Percentiles rank a stretch among this genome's conserved stretches.
Evolutionary conservation across 1,284 basidiomycete species (phyloP).

Genomic region (Amylostereum chailletii): DNA sequence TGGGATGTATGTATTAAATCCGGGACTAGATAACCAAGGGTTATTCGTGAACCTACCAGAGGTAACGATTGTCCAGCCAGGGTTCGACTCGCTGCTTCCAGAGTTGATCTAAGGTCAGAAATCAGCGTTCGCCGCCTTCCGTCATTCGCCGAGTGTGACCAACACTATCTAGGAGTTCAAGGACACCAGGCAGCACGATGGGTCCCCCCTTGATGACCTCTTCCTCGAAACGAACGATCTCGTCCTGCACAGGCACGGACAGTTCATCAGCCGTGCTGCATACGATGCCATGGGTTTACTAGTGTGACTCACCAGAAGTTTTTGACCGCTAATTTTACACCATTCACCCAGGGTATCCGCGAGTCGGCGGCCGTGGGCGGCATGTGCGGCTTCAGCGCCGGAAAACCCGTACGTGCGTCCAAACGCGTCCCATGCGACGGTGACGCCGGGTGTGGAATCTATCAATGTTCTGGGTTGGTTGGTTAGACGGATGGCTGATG

Average conservation of each 20-base stretch:
- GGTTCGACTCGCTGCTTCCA: constrained; percentile 20
- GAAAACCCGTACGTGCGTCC: constrained; percentile 48
- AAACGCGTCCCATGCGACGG: constrained; percentile 56
- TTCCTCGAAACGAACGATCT: constrained; percentile 57
- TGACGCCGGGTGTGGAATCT: constrained; percentile 63
- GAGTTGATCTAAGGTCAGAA: constrained; percentile 17
- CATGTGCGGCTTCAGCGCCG: constrained; percentile 36
- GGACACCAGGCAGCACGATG: constrained; percentile 44
- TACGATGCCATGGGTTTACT: constrained; percentile 5
- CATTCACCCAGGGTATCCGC: constrained; percentile 64
- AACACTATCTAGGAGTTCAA: constrained; percentile 37
- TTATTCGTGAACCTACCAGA: constrained; percentile 39
- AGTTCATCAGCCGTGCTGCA: neutral
- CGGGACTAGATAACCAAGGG: neutral
- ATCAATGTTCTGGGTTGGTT: constrained; percentile 45
- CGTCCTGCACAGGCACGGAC: constrained; percentile 27
- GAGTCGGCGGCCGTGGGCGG: constrained; percentile 67
- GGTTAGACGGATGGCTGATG: constrained; percentile 2
- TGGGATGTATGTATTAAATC: constrained; percentile 15
- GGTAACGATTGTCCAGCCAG: constrained; percentile 71
- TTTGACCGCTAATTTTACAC: constrained; percentile 52
- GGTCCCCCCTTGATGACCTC: constrained; percentile 57
- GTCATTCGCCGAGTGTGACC: neutral
- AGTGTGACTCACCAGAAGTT: constrained; percentile 34
- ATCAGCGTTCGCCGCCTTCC: neutral